phyloP scores from a whole-genome alignment of 768 basidiomycete genomes.

The Leccinum uliginosum region DNA sequence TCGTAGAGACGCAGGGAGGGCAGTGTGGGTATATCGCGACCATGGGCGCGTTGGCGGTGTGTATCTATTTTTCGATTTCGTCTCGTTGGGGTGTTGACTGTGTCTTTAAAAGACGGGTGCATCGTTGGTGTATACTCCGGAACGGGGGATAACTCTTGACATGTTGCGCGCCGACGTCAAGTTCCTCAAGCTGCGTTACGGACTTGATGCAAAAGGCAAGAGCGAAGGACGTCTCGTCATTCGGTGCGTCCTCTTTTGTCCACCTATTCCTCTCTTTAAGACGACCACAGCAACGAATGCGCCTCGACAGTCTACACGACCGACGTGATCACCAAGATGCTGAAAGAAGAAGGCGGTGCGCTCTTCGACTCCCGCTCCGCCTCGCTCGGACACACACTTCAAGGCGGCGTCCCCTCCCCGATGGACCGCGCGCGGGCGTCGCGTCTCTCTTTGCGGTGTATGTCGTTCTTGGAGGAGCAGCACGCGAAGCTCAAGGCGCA shows the following conservation, averaged over 20 bases:
- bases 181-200: constrained; percentile 83
- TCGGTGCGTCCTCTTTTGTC: constrained; percentile 46
- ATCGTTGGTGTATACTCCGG: constrained; percentile 90
- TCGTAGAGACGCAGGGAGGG: constrained; percentile 97
- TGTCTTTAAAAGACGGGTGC: constrained; percentile 70
- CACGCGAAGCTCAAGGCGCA: constrained; percentile 53
- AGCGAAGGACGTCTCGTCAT: constrained; percentile 93
- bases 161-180: constrained; percentile 78
- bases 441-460: constrained; percentile 85
- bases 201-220: constrained; percentile 81
- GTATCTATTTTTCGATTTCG: constrained; percentile 27
- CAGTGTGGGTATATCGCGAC: constrained; percentile 95
- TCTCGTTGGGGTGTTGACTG: not conserved
- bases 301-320: constrained; percentile 89
- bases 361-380: constrained; percentile 94
- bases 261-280: not conserved
- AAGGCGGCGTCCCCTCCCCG: constrained; percentile 94
- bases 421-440: constrained; percentile 89
- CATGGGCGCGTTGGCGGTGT: constrained; percentile 90
- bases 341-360: constrained; percentile 89
- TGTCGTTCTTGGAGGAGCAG: constrained; percentile 89
- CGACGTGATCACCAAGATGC: constrained; percentile 86
- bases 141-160: constrained; percentile 82
- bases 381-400: constrained; percentile 94
- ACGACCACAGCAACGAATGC: constrained; percentile 64